Percentiles rank a stretch among this genome's conserved stretches.
Evolutionary conservation across 495 filamentous ascomycete genomes (phyloP).

Genomic region (Lophium mytilinum): DNA sequence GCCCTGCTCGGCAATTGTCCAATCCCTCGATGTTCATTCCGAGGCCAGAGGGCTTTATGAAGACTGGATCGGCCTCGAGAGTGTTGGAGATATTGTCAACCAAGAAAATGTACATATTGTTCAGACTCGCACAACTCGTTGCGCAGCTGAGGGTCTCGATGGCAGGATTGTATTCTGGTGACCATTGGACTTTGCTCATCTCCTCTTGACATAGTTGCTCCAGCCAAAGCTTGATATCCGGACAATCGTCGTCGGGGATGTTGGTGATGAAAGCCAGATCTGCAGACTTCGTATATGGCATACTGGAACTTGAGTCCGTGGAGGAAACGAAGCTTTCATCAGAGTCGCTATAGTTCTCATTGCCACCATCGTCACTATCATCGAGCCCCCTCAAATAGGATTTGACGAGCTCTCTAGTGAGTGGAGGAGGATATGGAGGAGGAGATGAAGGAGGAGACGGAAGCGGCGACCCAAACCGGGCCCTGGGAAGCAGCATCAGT

Average conservation of each 20-base stretch:
- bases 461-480: no score
- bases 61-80: conserved; percentile 8
- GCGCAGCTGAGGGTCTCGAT: no score
- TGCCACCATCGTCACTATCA: background rate
- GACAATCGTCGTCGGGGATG: background rate
- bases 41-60: background rate
- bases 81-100: no score
- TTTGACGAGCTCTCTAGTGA: background rate
- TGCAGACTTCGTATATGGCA: no score
- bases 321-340: no score
- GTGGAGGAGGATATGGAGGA: no score
- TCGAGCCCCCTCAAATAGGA: background rate
- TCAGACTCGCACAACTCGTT: no score
- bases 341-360: background rate
- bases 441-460: no score
- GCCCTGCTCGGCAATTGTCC: background rate
- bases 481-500: no score
- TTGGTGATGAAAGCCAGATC: background rate
- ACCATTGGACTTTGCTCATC: background rate
- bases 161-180: background rate
- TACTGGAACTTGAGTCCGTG: no score
- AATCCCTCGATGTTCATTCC: background rate
- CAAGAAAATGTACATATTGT: no score
- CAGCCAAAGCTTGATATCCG: background rate
- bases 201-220: background rate